These are phyloP conservation scores for Dictyostelium discoideum DNA, from an alignment of 78 protist genomes.

Conservation along the genomic window dicty_2.7 NC_007089.4:2788001-2788500, in stretches of 20 bases:
- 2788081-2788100: too few species aligned
- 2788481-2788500: neutral
- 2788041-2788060: too few species aligned
- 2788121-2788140: neutral
- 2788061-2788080: too few species aligned
- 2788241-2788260: neutral
- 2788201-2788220: neutral
- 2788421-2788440: neutral
- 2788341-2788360: neutral
- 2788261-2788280: neutral
- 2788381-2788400: conserved; percentile 20
- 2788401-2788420: neutral
- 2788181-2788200: neutral
- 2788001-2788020: too few species aligned
- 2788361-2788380: conserved; percentile 14
- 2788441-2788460: neutral
- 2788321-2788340: neutral
- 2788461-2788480: neutral
- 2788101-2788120: neutral
- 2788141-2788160: neutral
- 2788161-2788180: neutral
- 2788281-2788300: neutral
- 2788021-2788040: too few species aligned
- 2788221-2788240: neutral
- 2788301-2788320: neutral